These are phyloP conservation scores for Cyclocybe aegerita DNA, from an alignment of 768 basidiomycete species.

Conservation along the genomic window DNA sequence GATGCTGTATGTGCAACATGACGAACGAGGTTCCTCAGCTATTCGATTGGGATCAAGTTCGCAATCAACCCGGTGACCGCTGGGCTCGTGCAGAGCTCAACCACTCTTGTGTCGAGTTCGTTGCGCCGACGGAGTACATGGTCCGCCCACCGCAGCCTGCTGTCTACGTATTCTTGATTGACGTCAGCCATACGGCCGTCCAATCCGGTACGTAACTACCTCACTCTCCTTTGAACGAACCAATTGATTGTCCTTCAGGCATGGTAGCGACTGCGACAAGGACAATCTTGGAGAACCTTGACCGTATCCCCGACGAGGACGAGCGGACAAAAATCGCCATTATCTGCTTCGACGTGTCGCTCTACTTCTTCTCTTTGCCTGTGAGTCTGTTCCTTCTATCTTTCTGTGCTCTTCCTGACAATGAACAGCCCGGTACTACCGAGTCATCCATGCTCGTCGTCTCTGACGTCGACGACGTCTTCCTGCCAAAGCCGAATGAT, in stretches of 20 bases:
- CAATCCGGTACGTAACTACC: constrained; percentile 66
- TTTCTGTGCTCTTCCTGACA: background rate
- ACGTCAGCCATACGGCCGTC: constrained; percentile 90
- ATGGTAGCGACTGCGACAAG: constrained; percentile 99
- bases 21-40: constrained; percentile 97
- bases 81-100: constrained; percentile 95
- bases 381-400: constrained; percentile 39
- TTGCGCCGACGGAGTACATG: constrained; percentile 99
- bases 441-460: constrained; percentile 97
- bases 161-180: constrained; percentile 95
- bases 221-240: background rate
- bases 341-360: constrained; percentile 85
- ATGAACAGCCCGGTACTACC: constrained; percentile 54
- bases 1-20: constrained; percentile 98
- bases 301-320: constrained; percentile 94
- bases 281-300: constrained; percentile 92
- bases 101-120: constrained; percentile 91
- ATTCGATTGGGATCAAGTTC: constrained; percentile 96
- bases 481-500: constrained; percentile 95
- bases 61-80: constrained; percentile 92
- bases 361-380: constrained; percentile 96
- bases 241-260: constrained; percentile 40
- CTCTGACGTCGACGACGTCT: constrained; percentile 95
- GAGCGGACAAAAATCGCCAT: constrained; percentile 89
- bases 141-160: constrained; percentile 97